Conservation (phyloP, 345 rosid species). For the Populus simonii region DNA sequence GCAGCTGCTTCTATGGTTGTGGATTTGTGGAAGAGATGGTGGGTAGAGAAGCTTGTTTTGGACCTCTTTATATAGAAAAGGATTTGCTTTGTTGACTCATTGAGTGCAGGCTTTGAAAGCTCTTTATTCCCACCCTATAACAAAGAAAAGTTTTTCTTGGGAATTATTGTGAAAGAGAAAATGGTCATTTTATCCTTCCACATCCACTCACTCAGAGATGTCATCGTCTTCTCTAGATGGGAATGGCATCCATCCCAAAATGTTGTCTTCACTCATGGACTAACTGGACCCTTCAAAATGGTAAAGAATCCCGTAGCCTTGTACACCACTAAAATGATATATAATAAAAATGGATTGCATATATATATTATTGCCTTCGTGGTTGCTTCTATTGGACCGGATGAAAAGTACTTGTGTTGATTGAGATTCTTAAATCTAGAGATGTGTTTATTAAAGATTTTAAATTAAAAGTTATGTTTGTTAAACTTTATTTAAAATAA, state of each 20-base stretch:
- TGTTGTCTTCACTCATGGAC: background rate
- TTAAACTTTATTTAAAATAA: too few relatives aligned
- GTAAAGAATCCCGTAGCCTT: background rate
- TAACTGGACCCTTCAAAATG: background rate
- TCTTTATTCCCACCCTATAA: background rate
- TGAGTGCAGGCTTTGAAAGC: background rate
- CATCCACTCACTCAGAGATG: background rate
- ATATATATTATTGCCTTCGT: too few relatives aligned
- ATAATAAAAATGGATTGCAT: background rate
- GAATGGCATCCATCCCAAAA: conserved; percentile 17
- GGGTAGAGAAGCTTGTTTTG: conserved; percentile 2
- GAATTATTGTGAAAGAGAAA: background rate
- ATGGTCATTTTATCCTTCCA: background rate
- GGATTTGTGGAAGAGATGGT: conserved; percentile 2
- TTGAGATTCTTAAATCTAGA: too few relatives aligned
- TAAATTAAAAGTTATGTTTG: too few relatives aligned
- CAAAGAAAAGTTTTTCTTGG: background rate
- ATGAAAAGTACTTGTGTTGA: too few relatives aligned
- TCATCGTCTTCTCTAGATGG: background rate
- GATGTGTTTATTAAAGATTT: too few relatives aligned
- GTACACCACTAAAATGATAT: background rate
- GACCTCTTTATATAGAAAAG: conserved; percentile 34
- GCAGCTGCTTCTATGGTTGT: background rate
- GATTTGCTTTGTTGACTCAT: conserved; percentile 7
- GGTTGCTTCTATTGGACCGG: too few relatives aligned